These are phyloP conservation scores for Hypericum androsaemum DNA, from an alignment of 345 rosid genomes.

Conservation along the genomic window DNA sequence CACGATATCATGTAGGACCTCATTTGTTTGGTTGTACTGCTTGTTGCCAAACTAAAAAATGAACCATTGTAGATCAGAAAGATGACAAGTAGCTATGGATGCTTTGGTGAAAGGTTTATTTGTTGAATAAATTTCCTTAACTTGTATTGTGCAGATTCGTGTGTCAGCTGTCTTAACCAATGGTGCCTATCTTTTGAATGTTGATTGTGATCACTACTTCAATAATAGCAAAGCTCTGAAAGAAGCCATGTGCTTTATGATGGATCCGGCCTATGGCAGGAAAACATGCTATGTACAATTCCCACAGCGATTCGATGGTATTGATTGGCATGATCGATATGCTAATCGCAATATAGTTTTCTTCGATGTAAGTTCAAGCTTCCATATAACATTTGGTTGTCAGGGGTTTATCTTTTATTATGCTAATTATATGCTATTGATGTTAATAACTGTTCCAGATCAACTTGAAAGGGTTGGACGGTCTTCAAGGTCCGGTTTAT, in stretches of 20 bases:
- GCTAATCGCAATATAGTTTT: constrained; percentile 98
- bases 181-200: constrained; percentile 95
- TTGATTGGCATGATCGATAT: constrained; percentile 98
- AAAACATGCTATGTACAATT: constrained; percentile 98
- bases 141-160: constrained; percentile 57
- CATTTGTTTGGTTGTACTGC: too few species aligned
- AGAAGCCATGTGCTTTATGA: constrained; percentile 99
- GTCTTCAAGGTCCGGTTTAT: constrained; percentile 97
- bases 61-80: neutral
- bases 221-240: constrained; percentile 95
- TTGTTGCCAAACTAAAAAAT: too few species aligned
- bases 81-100: neutral
- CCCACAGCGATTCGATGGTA: constrained; percentile 99
- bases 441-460: constrained; percentile 40
- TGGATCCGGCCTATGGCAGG: constrained; percentile 85
- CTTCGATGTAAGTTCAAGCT: constrained; percentile 68
- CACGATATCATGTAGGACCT: too few species aligned
- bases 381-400: constrained; percentile 9
- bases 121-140: constrained; percentile 5
- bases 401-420: neutral
- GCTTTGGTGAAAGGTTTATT: neutral
- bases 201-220: constrained; percentile 99
- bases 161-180: constrained; percentile 98
- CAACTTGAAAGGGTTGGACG: constrained; percentile 96
- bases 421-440: constrained; percentile 4